Conservation (phyloP, 2,329 filamentous ascomycete species). For the Claviceps arundinis region DNA sequence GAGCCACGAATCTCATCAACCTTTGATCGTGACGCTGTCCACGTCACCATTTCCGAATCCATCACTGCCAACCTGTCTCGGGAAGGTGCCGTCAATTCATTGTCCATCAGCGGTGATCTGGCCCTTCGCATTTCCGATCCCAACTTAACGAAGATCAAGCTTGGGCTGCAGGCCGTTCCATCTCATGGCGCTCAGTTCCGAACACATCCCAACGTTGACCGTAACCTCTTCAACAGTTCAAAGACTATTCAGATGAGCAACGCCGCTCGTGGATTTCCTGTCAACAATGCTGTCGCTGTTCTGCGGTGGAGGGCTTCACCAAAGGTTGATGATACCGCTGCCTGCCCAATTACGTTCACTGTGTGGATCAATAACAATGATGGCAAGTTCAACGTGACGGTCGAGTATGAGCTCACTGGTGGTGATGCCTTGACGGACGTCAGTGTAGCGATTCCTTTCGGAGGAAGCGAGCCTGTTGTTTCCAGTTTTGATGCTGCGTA, state of each 20-base stretch:
- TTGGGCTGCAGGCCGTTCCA: constrained; percentile 62
- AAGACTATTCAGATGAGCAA: constrained; percentile 88
- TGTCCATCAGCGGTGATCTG: constrained; percentile 84
- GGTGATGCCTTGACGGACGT: constrained; percentile 71
- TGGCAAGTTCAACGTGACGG: constrained; percentile 74
- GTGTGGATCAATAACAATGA: constrained; percentile 93
- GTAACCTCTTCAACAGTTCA: constrained; percentile 66
- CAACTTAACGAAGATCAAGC: constrained; percentile 80
- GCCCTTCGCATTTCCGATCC: constrained; percentile 83
- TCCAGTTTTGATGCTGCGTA: constrained; percentile 91
- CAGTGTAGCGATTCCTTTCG: constrained; percentile 75
- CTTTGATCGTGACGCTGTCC: constrained; percentile 70
- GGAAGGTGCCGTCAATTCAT: constrained; percentile 74
- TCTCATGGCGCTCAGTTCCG: constrained; percentile 83
- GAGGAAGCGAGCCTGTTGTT: constrained; percentile 70
- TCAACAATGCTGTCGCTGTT: constrained; percentile 86
- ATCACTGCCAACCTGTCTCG: constrained; percentile 80
- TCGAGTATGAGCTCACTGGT: constrained; percentile 89
- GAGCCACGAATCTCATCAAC: constrained; percentile 50
- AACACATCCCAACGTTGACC: constrained; percentile 94
- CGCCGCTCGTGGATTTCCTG: constrained; percentile 73
- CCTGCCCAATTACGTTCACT: constrained; percentile 88
- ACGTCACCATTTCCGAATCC: constrained; percentile 77
- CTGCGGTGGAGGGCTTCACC: constrained; percentile 83
- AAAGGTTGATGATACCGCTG: constrained; percentile 63